These are phyloP conservation scores for Pseudogymnoascus sp. DNA, from an alignment of 2,329 filamentous ascomycete genomes.

Conservation along the genomic window DNA sequence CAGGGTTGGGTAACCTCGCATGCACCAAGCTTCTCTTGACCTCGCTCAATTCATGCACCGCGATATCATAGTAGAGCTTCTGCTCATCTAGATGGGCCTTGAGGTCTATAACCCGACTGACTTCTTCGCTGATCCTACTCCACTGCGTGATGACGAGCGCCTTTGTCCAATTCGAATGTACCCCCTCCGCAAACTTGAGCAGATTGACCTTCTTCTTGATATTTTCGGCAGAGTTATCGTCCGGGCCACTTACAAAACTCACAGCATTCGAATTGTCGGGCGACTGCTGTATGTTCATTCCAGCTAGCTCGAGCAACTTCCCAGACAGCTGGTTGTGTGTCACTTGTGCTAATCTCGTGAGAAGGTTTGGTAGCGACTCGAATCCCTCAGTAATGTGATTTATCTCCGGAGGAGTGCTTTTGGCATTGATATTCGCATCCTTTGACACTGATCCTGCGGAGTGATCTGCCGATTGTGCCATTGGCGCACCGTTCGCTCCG, in stretches of 20 bases:
- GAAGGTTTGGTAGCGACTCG: conserved; percentile 64
- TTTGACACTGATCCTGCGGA: conserved; percentile 17
- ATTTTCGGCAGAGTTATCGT: conserved; percentile 57
- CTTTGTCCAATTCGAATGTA: conserved; percentile 87
- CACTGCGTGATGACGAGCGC: conserved; percentile 84
- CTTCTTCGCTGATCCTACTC: conserved; percentile 69
- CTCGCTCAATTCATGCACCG: conserved; percentile 56
- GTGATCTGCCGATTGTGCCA: conserved; percentile 14
- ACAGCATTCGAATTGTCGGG: conserved; percentile 44
- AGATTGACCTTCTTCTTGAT: conserved; percentile 67
- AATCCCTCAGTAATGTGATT: conserved; percentile 69
- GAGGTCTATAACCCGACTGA: conserved; percentile 83
- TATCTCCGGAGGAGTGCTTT: conserved; percentile 54
- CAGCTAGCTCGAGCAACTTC: conserved; percentile 60
- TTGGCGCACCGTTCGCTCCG: conserved; percentile 13
- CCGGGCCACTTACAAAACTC: conserved; percentile 31
- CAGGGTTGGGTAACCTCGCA: conserved; percentile 78
- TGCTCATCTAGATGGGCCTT: conserved; percentile 64
- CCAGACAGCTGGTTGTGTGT: conserved; percentile 72
- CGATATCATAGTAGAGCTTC: conserved; percentile 49
- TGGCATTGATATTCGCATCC: conserved; percentile 36
- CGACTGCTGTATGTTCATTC: conserved; percentile 51
- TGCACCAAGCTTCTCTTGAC: conserved; percentile 65
- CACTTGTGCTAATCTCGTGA: conserved; percentile 72
- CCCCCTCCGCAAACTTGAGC: conserved; percentile 68